Conservation (phyloP, 106 monocot species). For the Ottelia alismoides region DNA sequence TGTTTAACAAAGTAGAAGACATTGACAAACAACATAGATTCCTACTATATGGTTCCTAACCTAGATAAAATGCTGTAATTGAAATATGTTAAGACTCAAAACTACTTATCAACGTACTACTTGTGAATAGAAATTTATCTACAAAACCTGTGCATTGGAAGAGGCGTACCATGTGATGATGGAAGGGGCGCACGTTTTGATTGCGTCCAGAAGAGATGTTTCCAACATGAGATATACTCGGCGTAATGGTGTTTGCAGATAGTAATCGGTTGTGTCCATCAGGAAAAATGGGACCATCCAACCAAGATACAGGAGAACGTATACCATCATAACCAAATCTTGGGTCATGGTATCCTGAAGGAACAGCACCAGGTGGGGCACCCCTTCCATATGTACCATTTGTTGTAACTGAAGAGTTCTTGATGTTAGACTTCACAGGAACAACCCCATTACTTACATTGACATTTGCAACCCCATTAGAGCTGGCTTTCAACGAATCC, state of each 20-base stretch:
- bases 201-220: slow-evolving; percentile 20
- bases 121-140: too few species aligned
- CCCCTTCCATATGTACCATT: slow-evolving; percentile 24
- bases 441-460: slow-evolving; percentile 17
- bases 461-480: slow-evolving; percentile 28
- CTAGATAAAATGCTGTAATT: background rate
- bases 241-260: slow-evolving; percentile 7
- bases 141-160: background rate
- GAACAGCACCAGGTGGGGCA: slow-evolving; percentile 19
- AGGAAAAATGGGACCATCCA: slow-evolving; percentile 20
- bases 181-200: slow-evolving; percentile 14
- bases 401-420: slow-evolving; percentile 18
- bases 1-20: background rate
- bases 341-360: slow-evolving; percentile 30
- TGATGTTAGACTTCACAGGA: slow-evolving; percentile 13
- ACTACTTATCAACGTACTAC: too few species aligned
- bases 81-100: too few species aligned
- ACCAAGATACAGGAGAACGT: slow-evolving; percentile 42
- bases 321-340: slow-evolving; percentile 38
- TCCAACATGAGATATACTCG: slow-evolving; percentile 17
- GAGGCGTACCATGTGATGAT: slow-evolving; percentile 22
- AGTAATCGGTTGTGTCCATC: slow-evolving; percentile 30
- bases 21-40: background rate
- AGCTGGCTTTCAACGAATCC: slow-evolving; percentile 22
- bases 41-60: background rate